These are phyloP conservation scores for Trichosporon sp. DNA, from an alignment of 1,284 basidiomycete genomes.

Conservation along the genomic window DNA sequence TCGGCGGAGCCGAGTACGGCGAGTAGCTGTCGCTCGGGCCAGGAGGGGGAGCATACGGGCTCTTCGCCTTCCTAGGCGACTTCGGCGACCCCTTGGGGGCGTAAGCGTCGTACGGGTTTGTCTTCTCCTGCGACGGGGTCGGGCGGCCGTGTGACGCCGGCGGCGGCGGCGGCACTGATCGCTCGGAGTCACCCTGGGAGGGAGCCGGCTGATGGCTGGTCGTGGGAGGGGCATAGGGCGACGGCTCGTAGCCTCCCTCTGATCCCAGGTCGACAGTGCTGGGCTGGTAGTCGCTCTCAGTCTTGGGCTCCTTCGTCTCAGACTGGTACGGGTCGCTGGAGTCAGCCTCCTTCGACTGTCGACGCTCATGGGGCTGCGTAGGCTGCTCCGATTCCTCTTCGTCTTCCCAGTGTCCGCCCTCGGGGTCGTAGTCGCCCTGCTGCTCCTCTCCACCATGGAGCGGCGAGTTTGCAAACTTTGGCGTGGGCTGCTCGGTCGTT, in stretches of 20 bases:
- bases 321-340: neutral
- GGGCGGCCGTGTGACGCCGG: neutral
- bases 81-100: neutral
- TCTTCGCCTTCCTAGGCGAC: neutral
- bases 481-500: neutral
- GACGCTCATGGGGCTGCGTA: neutral
- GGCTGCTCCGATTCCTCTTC: neutral
- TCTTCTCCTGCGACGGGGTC: neutral
- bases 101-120: constrained; percentile 1
- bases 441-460: constrained; percentile 9
- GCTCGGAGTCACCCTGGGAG: neutral
- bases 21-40: neutral
- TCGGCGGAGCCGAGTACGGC: neutral
- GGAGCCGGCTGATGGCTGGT: neutral
- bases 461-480: neutral
- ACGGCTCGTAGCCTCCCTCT: constrained; percentile 6
- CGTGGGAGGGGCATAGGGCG: neutral
- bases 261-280: neutral
- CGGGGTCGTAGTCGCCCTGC: constrained; percentile 13
- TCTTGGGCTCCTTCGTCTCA: neutral
- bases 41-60: neutral
- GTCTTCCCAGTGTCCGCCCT: constrained; percentile 11
- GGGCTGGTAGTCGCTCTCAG: neutral
- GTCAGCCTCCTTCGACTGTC: neutral
- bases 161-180: neutral